Base-by-base conservation (phyloP, 257 asterid species). In the Salvia rosmarinus region DNA sequence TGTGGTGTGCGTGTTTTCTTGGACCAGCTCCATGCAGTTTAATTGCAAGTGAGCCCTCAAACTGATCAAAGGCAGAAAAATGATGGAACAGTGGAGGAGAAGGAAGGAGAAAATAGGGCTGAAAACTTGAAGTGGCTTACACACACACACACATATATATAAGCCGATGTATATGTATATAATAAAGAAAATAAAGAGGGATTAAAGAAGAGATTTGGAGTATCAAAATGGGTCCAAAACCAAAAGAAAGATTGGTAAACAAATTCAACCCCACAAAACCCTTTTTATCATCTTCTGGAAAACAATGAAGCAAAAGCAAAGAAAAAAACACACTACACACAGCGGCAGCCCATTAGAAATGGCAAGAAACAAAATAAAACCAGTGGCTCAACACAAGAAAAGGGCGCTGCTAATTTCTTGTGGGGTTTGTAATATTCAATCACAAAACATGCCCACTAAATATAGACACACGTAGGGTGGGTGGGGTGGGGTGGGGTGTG, bases 151-250 rank as follows among this genome's bases (percentile, higher is more conserved):
- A 3, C 32, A 34, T 23, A 2, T n/a, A n/a, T n/a, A n/a, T n/a
- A n/a, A n/a, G n/a, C n/a, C n/a, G n/a, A n/a, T 62, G 0, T 9
- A n/a, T 30, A 4, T 55, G 7, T 17, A 32, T 25, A 16, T 54
- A 68, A 17, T 59, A 51, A 69, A 58, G 82, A 63, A 58, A 42
- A 43, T 20, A 67, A 55, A 59, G 30, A 40, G 35, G 67, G 72
- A 20, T 64, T 43, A 44, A 64, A 42, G 74, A 35, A 23, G 74
- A 78, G 87, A 84, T 84, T 66, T 79, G 58, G 82, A 50, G 69
- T 73, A 87, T 84, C 88, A 81, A 79, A 77, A 57, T 84, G 88
- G 89, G 89, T 69, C 88, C 88, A 67, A 79, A 76, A 40, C 9
- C 70, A 13, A 64, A 44, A 25, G 34, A 54, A 65, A 35, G 67